Conservation (phyloP, 768 basidiomycete species). For the Dacryopinax spathularia region DNA sequence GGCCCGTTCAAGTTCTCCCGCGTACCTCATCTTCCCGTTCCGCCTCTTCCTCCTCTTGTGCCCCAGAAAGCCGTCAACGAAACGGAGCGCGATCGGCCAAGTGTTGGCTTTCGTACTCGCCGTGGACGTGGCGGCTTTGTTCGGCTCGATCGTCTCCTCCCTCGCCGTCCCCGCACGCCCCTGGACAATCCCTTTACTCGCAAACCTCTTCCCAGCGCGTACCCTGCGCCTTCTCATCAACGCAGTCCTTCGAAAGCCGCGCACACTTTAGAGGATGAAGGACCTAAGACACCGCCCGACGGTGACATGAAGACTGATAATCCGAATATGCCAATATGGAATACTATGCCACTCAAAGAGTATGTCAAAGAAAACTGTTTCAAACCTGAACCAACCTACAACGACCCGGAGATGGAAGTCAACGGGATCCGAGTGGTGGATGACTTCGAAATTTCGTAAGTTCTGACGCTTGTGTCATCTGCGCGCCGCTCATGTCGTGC, state of each 20-base stretch:
- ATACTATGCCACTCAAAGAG: not conserved
- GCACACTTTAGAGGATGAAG: not conserved
- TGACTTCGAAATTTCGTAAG: not conserved
- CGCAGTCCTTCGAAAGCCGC: not conserved
- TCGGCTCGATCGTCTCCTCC: not conserved
- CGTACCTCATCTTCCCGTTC: not conserved
- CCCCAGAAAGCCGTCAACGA: not conserved
- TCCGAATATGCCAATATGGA: not conserved
- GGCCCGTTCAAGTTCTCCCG: not conserved
- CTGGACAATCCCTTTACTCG: not conserved
- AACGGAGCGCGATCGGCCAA: not conserved
- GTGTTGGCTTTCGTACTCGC: not conserved
- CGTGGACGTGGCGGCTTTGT: slow-evolving; percentile 3
- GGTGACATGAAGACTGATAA: not conserved
- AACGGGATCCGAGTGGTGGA: not conserved
- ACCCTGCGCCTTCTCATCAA: not conserved
- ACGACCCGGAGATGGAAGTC: not conserved
- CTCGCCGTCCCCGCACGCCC: not conserved
- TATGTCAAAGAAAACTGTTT: not conserved
- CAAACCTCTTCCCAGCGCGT: not conserved
- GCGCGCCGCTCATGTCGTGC: not conserved
- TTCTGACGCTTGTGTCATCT: not conserved
- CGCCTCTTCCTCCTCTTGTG: not conserved
- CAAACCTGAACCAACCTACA: not conserved
- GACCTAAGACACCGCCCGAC: not conserved